Percentiles rank a stretch among this genome's conserved stretches.
These are phyloP conservation scores for Trypanosoma scelopori DNA, from an alignment of 208 protist species.

Conservation along the genomic window DNA sequence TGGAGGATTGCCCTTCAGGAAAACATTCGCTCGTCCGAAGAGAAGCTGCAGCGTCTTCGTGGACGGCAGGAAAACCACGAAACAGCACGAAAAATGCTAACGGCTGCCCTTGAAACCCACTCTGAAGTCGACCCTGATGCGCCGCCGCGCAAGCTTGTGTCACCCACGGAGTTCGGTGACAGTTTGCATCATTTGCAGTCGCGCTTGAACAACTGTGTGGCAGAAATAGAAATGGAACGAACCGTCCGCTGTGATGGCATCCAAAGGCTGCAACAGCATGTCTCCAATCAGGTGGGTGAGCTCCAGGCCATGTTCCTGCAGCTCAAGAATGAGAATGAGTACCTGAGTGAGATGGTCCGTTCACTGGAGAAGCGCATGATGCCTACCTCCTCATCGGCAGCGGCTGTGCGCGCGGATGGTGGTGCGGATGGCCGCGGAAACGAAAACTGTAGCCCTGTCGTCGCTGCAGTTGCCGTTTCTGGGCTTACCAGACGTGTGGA, in stretches of 20 bases:
- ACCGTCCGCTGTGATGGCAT: constrained; percentile 55
- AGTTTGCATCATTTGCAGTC: constrained; percentile 31
- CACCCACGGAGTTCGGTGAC: constrained; percentile 3
- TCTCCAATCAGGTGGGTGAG: constrained; percentile 47
- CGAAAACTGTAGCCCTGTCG: neutral
- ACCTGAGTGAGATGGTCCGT: constrained; percentile 50
- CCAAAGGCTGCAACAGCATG: constrained; percentile 43
- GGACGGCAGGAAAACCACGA: constrained; percentile 38
- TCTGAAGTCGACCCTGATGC: neutral
- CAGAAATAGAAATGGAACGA: constrained; percentile 77
- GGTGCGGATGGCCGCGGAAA: too few species aligned
- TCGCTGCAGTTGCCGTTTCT: neutral
- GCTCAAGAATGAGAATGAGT: constrained; percentile 58
- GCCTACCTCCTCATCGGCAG: neutral
- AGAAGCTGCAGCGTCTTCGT: constrained; percentile 49
- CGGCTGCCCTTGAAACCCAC: constrained; percentile 26
- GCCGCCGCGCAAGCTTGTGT: neutral
- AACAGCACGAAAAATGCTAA: constrained; percentile 27
- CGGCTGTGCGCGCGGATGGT: neutral
- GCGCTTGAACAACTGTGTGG: constrained; percentile 49
- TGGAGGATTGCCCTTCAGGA: constrained; percentile 18
- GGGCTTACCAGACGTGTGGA: constrained; percentile 39
- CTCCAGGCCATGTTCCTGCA: constrained; percentile 53
- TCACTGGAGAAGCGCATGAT: constrained; percentile 42
- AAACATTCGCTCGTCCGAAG: constrained; percentile 50